Evolutionary conservation across 495 filamentous ascomycete genomes (phyloP).

Genomic region (Parmelia sp.): DNA sequence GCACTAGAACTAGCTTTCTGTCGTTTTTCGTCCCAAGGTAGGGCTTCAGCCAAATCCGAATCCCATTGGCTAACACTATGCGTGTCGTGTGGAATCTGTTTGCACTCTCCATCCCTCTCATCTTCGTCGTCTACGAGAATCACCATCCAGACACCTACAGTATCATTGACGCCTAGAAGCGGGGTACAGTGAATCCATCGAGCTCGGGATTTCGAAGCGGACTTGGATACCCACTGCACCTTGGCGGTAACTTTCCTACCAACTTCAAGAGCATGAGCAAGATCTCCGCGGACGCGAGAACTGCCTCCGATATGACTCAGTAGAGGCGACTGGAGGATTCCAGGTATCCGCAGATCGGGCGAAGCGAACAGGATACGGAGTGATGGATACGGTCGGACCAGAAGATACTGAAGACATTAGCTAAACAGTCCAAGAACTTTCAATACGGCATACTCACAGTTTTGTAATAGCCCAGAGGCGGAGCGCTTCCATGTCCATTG

Average conservation of each 20-base stretch:
- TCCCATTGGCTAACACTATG: background rate
- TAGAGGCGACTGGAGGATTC: slow-evolving; percentile 56
- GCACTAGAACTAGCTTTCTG: background rate
- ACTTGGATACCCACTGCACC: slow-evolving; percentile 49
- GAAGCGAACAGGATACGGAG: slow-evolving; percentile 60
- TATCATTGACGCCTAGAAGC: slow-evolving; percentile 48
- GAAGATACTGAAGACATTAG: slow-evolving; percentile 46
- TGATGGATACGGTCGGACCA: slow-evolving; percentile 56
- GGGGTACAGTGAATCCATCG: slow-evolving; percentile 60
- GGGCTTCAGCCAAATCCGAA: slow-evolving; percentile 10
- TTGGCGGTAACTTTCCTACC: slow-evolving; percentile 61
- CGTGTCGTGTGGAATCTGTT: background rate
- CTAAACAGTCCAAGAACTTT: background rate
- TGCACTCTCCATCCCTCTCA: slow-evolving; percentile 10
- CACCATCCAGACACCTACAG: slow-evolving; percentile 60
- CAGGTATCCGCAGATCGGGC: slow-evolving; percentile 53
- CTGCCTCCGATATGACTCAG: slow-evolving; percentile 50
- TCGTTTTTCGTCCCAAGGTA: slow-evolving; percentile 15
- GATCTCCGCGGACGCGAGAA: slow-evolving; percentile 46
- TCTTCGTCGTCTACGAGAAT: slow-evolving; percentile 49
- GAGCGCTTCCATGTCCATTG: slow-evolving; percentile 14
- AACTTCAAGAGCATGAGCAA: slow-evolving; percentile 48
- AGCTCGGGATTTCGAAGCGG: slow-evolving; percentile 39
- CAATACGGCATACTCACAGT: slow-evolving; percentile 31
- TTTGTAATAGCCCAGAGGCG: slow-evolving; percentile 40